Evolutionary conservation across 2,329 filamentous ascomycete genomes (phyloP).

Genomic region (Blumeriella jaapii): DNA sequence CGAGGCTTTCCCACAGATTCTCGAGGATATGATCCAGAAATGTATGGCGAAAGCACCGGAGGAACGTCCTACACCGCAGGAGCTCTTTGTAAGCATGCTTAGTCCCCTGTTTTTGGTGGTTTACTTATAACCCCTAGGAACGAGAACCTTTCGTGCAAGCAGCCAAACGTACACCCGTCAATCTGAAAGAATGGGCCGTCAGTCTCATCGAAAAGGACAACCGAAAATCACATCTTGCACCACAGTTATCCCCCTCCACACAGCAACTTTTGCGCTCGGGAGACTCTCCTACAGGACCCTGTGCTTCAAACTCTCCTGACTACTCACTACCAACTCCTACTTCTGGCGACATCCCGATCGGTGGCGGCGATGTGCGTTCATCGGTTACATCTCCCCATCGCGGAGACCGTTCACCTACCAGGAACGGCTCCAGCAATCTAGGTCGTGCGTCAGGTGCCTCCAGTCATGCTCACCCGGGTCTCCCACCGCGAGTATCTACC

Average conservation of each 20-base stretch:
- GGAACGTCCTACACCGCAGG: conserved; percentile 79
- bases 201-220: conserved; percentile 91
- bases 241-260: conserved; percentile 66
- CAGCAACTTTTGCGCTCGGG: conserved; percentile 59
- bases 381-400: conserved; percentile 35
- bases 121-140: conserved; percentile 43
- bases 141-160: conserved; percentile 91
- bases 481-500: conserved; percentile 40
- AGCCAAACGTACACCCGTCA: conserved; percentile 89
- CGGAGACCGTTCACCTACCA: conserved; percentile 25
- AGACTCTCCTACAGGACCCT: conserved; percentile 41
- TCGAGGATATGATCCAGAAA: conserved; percentile 96
- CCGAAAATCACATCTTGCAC: conserved; percentile 84
- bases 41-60: conserved; percentile 86
- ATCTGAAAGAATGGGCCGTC: conserved; percentile 87
- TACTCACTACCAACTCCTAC: conserved; percentile 49
- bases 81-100: conserved; percentile 66
- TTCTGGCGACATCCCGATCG: conserved; percentile 61
- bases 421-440: conserved; percentile 33
- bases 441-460: conserved; percentile 35
- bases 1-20: conserved; percentile 87
- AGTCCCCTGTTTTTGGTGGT: background rate
- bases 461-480: conserved; percentile 31
- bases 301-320: conserved; percentile 30
- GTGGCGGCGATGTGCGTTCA: conserved; percentile 36